A percentile compares a stretch with the other conserved stretches of the same genome.
Conservation (phyloP, 2,329 filamentous ascomycete species). For the Daldinia eschscholtzii region DNA sequence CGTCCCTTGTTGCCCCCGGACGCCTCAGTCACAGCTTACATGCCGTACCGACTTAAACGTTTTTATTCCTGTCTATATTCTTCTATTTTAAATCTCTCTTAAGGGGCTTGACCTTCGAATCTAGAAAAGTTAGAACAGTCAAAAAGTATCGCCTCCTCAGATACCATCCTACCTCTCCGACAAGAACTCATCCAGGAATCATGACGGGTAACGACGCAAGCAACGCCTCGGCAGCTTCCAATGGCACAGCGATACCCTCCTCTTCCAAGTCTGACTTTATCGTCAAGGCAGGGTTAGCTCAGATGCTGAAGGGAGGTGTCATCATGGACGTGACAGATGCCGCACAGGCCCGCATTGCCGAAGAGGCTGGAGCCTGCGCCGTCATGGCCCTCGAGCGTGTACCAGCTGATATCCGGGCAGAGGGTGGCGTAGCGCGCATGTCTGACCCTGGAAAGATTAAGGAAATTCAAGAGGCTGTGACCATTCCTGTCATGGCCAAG, state of each 20-base stretch:
- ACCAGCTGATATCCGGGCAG: slow-evolving; percentile 91
- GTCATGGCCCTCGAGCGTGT: slow-evolving; percentile 99
- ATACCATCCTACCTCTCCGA: neutral
- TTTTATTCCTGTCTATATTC: neutral
- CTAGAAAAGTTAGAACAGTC: neutral
- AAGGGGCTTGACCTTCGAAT: neutral
- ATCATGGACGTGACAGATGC: slow-evolving; percentile 99
- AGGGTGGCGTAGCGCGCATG: slow-evolving; percentile 97
- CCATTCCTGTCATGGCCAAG: slow-evolving; percentile 99
- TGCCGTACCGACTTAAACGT: slow-evolving; percentile 1
- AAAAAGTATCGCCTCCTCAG: slow-evolving; percentile 7
- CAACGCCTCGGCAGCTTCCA: slow-evolving; percentile 39
- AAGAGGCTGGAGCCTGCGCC: slow-evolving; percentile 93
- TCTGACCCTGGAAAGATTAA: slow-evolving; percentile 94
- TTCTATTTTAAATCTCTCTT: neutral
- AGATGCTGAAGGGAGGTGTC: slow-evolving; percentile 99
- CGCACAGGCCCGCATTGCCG: slow-evolving; percentile 94
- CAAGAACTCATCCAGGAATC: slow-evolving; percentile 11
- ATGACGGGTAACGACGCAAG: slow-evolving; percentile 46
- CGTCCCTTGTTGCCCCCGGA: neutral
- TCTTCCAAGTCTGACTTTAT: slow-evolving; percentile 73
- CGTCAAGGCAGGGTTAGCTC: slow-evolving; percentile 93
- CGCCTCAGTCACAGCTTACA: slow-evolving; percentile 1
- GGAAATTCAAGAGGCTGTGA: slow-evolving; percentile 93
- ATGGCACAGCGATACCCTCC: slow-evolving; percentile 49